Base-by-base conservation (phyloP, 306 rosid species). In the Morella rubra region DNA sequence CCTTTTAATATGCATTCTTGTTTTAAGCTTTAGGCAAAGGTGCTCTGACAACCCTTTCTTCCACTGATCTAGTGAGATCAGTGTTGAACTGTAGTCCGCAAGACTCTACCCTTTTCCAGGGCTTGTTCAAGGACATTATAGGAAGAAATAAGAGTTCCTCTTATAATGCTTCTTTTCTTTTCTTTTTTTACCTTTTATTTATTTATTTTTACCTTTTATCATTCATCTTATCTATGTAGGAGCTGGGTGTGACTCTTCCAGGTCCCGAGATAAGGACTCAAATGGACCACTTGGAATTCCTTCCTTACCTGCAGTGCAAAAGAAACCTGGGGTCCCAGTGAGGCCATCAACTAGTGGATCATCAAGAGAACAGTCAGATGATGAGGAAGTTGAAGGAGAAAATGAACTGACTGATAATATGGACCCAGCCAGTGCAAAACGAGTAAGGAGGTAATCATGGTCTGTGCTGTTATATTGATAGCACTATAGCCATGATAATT, bases 311-410 rank as follows among this genome's bases (percentile, higher is more conserved):
- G 20, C 81, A 49, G 55, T 56, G 79, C 90, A 79, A 54, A 83
- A 69, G 71, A 85, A 83, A 59, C 59, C 90, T 49, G 88, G 22
- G 75, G 81, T 73, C 73, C 69, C 79, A 15, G 66, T 70, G 75
- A 85, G 79, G 84, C 76, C 88, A 54, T 76, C 87, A 60, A 83
- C 90, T 56, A 92, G 98, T 81, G 96, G 91, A 73, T 96, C 99
- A 72, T 92, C 98, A 61, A 85, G 86, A 83, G 97, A 90, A 13
- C 90, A 46, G 58, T 87, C 97, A 8, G 97, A 96, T 32, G 98
- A 91, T 4, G 99, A 96, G 18, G 99, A 95, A 64, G 65, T 84
- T 60, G 98, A 91, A 58, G 97, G 92, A 84, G 99, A 96, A 73
- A 87, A 83, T 27, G 89, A 86, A 66, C 87, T 76, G 60, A 84